Conservation (phyloP, 768 basidiomycete species). For the Clitopilus hobsonii region DNA sequence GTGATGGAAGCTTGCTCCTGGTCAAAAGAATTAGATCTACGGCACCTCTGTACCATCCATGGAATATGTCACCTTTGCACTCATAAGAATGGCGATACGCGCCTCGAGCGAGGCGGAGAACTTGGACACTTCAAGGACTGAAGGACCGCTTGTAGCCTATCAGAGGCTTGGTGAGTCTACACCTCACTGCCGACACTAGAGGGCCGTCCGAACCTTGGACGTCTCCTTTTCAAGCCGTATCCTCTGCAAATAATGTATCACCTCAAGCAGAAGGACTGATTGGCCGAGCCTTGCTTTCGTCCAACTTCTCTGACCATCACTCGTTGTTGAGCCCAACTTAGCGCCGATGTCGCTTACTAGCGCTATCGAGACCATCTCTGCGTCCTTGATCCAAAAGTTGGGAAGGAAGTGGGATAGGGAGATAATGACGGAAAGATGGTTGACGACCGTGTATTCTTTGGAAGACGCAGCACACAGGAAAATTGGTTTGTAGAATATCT, state of each 20-base stretch:
- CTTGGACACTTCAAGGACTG: constrained; percentile 22
- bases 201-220: constrained; percentile 24
- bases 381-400: constrained; percentile 63
- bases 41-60: neutral
- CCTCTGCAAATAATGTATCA: constrained; percentile 48
- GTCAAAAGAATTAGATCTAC: too few relatives aligned
- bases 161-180: neutral
- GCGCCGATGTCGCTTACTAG: constrained; percentile 47
- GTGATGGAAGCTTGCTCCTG: constrained; percentile 52
- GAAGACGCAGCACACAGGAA: constrained; percentile 64
- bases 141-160: neutral
- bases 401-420: constrained; percentile 50
- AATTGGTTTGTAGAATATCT: constrained; percentile 66
- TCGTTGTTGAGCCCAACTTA: constrained; percentile 12
- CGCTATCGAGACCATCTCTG: constrained; percentile 73
- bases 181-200: neutral
- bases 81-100: constrained; percentile 49
- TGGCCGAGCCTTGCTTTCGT: constrained; percentile 58
- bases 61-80: constrained; percentile 42
- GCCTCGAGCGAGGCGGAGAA: constrained; percentile 57
- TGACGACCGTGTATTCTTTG: constrained; percentile 55
- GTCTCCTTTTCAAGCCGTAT: constrained; percentile 38
- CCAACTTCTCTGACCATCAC: constrained; percentile 25
- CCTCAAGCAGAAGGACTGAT: constrained; percentile 53
- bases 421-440: constrained; percentile 51